Base-by-base conservation (phyloP, 805 yeast genomes). In the Ogataea salicorniae region DNA sequence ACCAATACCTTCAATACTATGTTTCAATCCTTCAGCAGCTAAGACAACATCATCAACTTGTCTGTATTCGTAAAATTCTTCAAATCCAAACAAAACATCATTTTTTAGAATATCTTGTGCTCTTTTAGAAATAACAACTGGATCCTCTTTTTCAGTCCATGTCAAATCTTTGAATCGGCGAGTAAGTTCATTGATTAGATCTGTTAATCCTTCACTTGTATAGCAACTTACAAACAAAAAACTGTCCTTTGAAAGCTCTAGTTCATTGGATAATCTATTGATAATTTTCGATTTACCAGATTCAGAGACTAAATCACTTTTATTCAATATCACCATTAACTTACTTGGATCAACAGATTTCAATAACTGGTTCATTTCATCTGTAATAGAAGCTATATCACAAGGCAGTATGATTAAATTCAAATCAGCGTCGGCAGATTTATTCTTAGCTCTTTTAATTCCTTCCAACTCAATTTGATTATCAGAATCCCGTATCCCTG, bases 1-100 rank as follows among this genome's bases (percentile, higher is more conserved):
- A 0, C 97, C 97, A 36, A 94, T 85, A 0, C 97, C 97, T 14
- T 84, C 89, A 17, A 84, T 81, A 0, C 96, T 81, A 43, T 76
- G 76, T 42, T 77, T 76, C 37, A 94, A 70, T 46, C 85, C 83
- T 50, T 92, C 96, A 0, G 87, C 71, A 0, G 96, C 95, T 36
- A 89, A 63, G 0, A 88, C 92, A 1, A 89, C 80, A 55, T 91
- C 97, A 38, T 79, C 79, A 16, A 71, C 64, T 4, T 73, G 68
- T 45, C 72, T 75, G 60, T 75, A 75, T 1, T 60, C 47, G 16
- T 75, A 59, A 59, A 87, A 89, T 49, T 81, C 81, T n/a, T 77
- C 73, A 41, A 92, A 75, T 0, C 96, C 94, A 44, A 74, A 77
- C 1, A 91, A 57, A 0, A 92, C 91, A 54, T 91, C 97, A 43